phyloP scores from a whole-genome alignment of 169 alveolate genomes.

The Plasmodium gallinaceum region DNA sequence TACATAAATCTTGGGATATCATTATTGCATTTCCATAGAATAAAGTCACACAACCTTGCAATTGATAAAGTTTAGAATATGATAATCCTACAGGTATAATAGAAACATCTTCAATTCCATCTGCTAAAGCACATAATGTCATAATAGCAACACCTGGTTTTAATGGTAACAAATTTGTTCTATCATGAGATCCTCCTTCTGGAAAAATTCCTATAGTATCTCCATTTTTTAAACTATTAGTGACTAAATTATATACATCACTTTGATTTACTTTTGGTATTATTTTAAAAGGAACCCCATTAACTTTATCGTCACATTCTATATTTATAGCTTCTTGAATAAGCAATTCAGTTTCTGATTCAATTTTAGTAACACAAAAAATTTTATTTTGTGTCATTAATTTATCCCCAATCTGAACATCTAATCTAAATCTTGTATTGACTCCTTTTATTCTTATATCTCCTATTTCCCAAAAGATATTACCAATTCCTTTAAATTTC shows the following conservation, averaged over 20 bases:
- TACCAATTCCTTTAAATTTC: conserved; percentile 90
- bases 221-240: conserved; percentile 90
- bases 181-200: conserved; percentile 97
- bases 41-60: conserved; percentile 89
- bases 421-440: conserved; percentile 89
- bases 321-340: conserved; percentile 82
- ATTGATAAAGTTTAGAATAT: conserved; percentile 87
- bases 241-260: conserved; percentile 91
- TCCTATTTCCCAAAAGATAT: conserved; percentile 81
- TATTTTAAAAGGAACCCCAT: conserved; percentile 83
- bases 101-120: conserved; percentile 92
- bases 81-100: conserved; percentile 92
- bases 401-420: conserved; percentile 90
- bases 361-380: conserved; percentile 85
- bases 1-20: conserved; percentile 82
- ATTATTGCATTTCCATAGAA: conserved; percentile 90
- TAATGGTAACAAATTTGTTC: conserved; percentile 93
- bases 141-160: conserved; percentile 96
- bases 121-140: conserved; percentile 94
- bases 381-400: conserved; percentile 83
- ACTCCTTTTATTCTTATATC: conserved; percentile 84
- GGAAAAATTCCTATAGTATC: conserved; percentile 95
- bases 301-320: conserved; percentile 80
- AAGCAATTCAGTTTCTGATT: conserved; percentile 89
- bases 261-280: conserved; percentile 94